phyloP scores from a whole-genome alignment of 768 basidiomycete genomes.

The Mrakia blollopis region DNA sequence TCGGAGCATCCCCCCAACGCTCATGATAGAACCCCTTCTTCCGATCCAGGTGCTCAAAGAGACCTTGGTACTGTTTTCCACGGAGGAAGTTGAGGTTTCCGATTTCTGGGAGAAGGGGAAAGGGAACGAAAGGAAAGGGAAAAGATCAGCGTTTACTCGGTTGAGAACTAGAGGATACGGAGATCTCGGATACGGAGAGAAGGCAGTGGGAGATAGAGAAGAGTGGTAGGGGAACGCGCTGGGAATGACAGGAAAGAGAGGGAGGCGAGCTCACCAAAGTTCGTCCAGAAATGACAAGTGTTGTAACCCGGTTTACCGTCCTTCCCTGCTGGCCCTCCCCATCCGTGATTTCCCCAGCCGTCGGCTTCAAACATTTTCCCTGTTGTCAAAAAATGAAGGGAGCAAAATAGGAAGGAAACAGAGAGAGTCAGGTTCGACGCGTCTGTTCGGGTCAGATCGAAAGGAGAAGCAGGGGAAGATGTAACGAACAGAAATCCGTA shows the following conservation, averaged over 20 bases:
- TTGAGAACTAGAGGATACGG: too few relatives aligned
- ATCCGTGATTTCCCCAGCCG: constrained; percentile 24
- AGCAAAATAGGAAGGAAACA: too few relatives aligned
- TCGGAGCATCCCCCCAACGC: constrained; percentile 30
- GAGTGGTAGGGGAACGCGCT: not conserved
- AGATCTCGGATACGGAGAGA: too few relatives aligned
- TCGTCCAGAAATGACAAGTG: constrained; percentile 30
- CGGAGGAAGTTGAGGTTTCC: constrained; percentile 25
- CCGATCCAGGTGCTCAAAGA: constrained; percentile 18
- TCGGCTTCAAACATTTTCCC: constrained; percentile 30
- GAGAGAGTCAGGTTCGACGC: not conserved
- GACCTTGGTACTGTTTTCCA: constrained; percentile 21
- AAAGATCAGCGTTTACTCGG: not conserved
- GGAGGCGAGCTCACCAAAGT: constrained; percentile 16
- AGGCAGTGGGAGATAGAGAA: too few relatives aligned
- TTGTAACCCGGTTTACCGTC: constrained; percentile 25
- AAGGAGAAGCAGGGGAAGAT: too few relatives aligned
- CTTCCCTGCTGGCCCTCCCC: not conserved
- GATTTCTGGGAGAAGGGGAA: constrained; percentile 17
- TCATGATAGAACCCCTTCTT: constrained; percentile 27
- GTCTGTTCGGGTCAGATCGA: too few relatives aligned
- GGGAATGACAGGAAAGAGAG: not conserved
- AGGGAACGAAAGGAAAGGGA: not conserved
- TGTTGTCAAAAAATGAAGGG: not conserved
- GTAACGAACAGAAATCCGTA: constrained; percentile 14